These are phyloP conservation scores for Mucor ambiguus DNA, from an alignment of 371 early-diverging fungal species.

Conservation along the genomic window DNA sequence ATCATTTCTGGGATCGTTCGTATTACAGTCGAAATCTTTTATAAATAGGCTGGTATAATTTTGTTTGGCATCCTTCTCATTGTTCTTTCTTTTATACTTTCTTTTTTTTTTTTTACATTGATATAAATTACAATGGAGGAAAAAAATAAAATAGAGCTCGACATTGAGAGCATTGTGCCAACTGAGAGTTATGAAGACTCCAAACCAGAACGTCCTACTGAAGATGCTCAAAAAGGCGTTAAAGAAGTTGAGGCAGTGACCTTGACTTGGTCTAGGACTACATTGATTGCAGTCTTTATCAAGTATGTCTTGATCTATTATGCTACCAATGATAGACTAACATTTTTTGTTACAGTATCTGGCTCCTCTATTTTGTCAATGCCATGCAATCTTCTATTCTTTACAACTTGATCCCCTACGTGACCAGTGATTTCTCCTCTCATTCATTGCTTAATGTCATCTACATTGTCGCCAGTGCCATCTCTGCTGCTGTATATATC, in stretches of 20 bases:
- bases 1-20: background rate
- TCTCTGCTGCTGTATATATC: constrained; percentile 16
- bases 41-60: background rate
- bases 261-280: constrained; percentile 14
- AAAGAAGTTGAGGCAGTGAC: constrained; percentile 7
- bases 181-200: background rate
- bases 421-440: constrained; percentile 18
- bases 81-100: constrained; percentile 1
- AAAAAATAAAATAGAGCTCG: constrained; percentile 15
- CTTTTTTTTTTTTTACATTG: background rate
- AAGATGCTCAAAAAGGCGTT: constrained; percentile 13
- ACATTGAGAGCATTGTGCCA: background rate
- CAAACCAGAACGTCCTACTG: background rate
- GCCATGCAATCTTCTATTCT: constrained; percentile 16
- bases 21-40: background rate
- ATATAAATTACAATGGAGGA: constrained; percentile 3
- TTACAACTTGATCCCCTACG: constrained; percentile 17
- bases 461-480: constrained; percentile 15
- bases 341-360: constrained; percentile 10
- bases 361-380: constrained; percentile 17
- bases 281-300: constrained; percentile 13
- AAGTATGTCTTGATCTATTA: constrained; percentile 6
- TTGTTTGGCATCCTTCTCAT: background rate
- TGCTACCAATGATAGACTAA: background rate
- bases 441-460: constrained; percentile 21